Evolutionary conservation across 305 asterid species (phyloP).

Genomic region (Fraxinus xanthoxyloides): DNA sequence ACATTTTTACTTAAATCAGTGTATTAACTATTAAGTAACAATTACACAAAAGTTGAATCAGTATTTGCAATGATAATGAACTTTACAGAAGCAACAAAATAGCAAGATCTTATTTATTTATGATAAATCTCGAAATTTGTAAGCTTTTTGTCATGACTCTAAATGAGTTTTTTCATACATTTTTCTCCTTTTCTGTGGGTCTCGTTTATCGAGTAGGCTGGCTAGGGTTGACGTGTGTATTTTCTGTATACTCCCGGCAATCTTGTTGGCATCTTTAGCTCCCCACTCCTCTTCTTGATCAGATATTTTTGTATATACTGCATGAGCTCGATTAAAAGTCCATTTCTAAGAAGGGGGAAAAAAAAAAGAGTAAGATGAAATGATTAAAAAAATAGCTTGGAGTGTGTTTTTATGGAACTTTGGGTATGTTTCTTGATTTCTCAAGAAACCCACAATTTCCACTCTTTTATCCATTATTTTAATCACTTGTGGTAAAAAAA

Average conservation of each 20-base stretch:
- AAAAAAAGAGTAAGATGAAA: slow-evolving; percentile 6
- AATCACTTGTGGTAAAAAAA: not conserved
- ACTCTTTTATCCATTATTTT: not conserved
- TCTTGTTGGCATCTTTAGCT: not conserved
- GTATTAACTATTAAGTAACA: not conserved
- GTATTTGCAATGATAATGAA: not conserved
- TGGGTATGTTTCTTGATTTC: slow-evolving; percentile 17
- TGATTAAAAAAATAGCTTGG: slow-evolving; percentile 1
- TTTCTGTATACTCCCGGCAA: slow-evolving; percentile 7
- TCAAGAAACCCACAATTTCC: not conserved
- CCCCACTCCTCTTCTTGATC: slow-evolving; percentile 13
- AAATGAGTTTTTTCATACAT: not conserved
- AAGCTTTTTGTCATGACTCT: slow-evolving; percentile 8
- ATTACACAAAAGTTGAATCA: not conserved
- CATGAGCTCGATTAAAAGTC: not conserved
- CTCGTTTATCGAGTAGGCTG: slow-evolving; percentile 21
- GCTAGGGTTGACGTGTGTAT: slow-evolving; percentile 27
- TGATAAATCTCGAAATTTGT: slow-evolving; percentile 11
- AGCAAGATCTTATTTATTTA: not conserved
- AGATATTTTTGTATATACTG: not conserved
- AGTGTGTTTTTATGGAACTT: not conserved
- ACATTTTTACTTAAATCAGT: not conserved
- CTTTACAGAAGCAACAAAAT: not conserved
- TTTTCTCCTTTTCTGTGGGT: not conserved
- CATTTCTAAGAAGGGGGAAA: not conserved